Evolutionary conservation across 2,329 filamentous ascomycete genomes (phyloP).

Genomic region (Piedraia hortae): DNA sequence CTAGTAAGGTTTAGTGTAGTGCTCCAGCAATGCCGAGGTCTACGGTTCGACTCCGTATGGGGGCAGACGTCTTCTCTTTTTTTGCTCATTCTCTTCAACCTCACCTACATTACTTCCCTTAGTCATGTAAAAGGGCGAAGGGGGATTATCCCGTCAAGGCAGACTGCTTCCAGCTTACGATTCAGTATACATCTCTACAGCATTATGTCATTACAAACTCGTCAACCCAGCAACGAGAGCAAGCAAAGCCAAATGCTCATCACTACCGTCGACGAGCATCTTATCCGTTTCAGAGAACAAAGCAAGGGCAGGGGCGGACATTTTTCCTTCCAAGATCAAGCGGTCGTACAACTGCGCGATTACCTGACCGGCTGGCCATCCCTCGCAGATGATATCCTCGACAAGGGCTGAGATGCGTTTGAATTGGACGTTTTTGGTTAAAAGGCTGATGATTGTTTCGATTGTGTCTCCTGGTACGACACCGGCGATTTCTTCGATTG

Average conservation of each 20-base stretch:
- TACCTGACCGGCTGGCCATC: conserved; percentile 84
- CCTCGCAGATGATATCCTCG: conserved; percentile 78
- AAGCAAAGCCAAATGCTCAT: conserved; percentile 77
- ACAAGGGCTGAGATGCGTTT: conserved; percentile 50
- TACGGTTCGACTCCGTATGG: too few relatives aligned
- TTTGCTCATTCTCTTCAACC: too few relatives aligned
- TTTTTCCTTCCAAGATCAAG: conserved; percentile 58
- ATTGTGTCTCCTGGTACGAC: conserved; percentile 62
- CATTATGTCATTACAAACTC: too few relatives aligned
- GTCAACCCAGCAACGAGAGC: too few relatives aligned
- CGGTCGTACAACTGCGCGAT: conserved; percentile 63
- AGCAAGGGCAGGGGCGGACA: conserved; percentile 42
- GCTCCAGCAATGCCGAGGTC: too few relatives aligned
- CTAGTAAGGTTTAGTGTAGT: too few relatives aligned
- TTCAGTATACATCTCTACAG: too few relatives aligned
- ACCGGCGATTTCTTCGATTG: conserved; percentile 83
- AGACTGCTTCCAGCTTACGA: too few relatives aligned
- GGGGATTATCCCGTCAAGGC: too few relatives aligned
- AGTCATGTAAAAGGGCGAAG: too few relatives aligned
- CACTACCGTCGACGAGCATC: conserved; percentile 72
- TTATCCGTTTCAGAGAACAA: conserved; percentile 87
- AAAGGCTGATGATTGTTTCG: conserved; percentile 34
- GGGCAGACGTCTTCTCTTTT: too few relatives aligned
- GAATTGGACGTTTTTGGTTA: conserved; percentile 31
- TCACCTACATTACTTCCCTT: too few relatives aligned